Conservation (phyloP, 2,329 filamentous ascomycete genomes). For the Coleophoma crateriformis region DNA sequence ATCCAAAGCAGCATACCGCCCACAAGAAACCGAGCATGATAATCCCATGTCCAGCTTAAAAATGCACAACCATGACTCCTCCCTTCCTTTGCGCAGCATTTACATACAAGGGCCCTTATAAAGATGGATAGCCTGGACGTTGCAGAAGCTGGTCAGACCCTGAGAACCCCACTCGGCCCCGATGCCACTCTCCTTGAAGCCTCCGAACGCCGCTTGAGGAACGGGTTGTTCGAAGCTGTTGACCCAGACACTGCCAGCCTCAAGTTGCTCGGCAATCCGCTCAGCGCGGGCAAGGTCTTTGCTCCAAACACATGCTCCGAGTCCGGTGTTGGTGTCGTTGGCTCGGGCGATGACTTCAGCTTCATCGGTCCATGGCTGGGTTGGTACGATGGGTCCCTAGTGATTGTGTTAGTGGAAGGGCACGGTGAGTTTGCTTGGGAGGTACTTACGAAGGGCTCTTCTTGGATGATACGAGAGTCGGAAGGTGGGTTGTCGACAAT, state of each 20-base stretch:
- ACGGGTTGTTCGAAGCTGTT: conserved; percentile 45
- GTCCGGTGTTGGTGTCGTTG: conserved; percentile 44
- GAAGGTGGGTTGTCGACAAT: conserved; percentile 53
- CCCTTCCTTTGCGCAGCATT: background rate
- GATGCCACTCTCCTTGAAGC: conserved; percentile 26
- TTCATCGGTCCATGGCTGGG: conserved; percentile 55
- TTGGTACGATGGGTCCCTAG: conserved; percentile 53
- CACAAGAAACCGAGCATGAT: too few species aligned
- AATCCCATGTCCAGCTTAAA: too few species aligned
- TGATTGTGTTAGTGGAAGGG: too few species aligned
- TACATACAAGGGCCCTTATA: background rate
- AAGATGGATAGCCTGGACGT: background rate
- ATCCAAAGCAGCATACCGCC: too few species aligned
- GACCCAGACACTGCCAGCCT: conserved; percentile 55
- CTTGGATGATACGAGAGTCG: conserved; percentile 46
- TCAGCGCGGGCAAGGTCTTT: conserved; percentile 43
- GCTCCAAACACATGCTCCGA: conserved; percentile 54
- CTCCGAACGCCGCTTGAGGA: conserved; percentile 32
- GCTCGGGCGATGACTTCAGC: conserved; percentile 51
- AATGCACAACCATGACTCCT: too few species aligned
- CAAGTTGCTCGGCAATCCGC: conserved; percentile 45
- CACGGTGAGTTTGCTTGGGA: too few species aligned
- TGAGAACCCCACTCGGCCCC: conserved; percentile 21
- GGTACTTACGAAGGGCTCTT: conserved; percentile 48
- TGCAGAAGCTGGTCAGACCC: background rate